Percentiles rank a stretch among this genome's conserved stretches.
Evolutionary conservation across 2,329 filamentous ascomycete species (phyloP).

Genomic region (Helminthosporium solani): DNA sequence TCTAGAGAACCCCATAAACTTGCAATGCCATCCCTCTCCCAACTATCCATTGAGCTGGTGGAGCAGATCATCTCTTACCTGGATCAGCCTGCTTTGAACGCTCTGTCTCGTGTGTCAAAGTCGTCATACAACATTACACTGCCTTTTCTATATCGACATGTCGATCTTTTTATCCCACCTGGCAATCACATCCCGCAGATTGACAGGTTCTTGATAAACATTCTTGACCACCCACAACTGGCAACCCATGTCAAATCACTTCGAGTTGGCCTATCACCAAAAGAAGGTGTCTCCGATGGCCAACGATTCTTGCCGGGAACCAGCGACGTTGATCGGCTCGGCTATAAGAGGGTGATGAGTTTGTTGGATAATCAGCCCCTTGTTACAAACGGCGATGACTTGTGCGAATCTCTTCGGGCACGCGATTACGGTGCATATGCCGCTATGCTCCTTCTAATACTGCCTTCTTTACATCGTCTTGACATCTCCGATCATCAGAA

Average conservation of each 20-base stretch:
- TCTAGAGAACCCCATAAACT: too few relatives aligned
- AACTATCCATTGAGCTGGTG: slow-evolving; percentile 26
- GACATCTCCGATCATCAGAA: slow-evolving; percentile 20
- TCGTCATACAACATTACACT: slow-evolving; percentile 13
- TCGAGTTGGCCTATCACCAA: slow-evolving; percentile 19
- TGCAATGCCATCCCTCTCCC: slow-evolving; percentile 22
- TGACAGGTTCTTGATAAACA: slow-evolving; percentile 26
- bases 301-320: slow-evolving; percentile 21
- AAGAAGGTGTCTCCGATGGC: slow-evolving; percentile 12
- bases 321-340: slow-evolving; percentile 13
- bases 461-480: slow-evolving; percentile 20
- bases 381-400: slow-evolving; percentile 16
- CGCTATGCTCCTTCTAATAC: slow-evolving; percentile 20
- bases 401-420: slow-evolving; percentile 18
- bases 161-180: slow-evolving; percentile 22
- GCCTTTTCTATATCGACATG: slow-evolving; percentile 25
- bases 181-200: slow-evolving; percentile 23
- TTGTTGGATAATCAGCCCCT: slow-evolving; percentile 16
- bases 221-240: slow-evolving; percentile 16
- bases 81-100: slow-evolving; percentile 18
- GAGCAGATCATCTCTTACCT: slow-evolving; percentile 23
- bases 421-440: slow-evolving; percentile 31
- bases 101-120: slow-evolving; percentile 16
- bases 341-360: slow-evolving; percentile 13
- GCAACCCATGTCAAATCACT: slow-evolving; percentile 23